Percentiles rank a stretch among this genome's conserved stretches.
Evolutionary conservation across 345 rosid genomes (phyloP).

Genomic region (Eucalyptus paniculata): DNA sequence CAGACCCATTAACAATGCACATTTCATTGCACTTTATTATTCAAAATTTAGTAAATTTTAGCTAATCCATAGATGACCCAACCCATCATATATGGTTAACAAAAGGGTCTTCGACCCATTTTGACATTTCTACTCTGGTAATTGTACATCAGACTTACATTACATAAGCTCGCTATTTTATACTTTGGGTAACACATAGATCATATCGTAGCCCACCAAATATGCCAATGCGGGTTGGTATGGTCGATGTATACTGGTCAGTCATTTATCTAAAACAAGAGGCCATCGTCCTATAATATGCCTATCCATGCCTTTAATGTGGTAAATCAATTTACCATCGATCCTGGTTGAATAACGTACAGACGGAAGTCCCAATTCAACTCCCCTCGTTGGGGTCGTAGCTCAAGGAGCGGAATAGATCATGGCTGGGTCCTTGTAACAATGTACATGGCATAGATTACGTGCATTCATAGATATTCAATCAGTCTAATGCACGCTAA

Average conservation of each 20-base stretch:
- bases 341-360: neutral
- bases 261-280: neutral
- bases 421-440: neutral
- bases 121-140: too few relatives aligned
- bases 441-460: neutral
- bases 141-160: neutral
- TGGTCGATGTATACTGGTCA: neutral
- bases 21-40: too few relatives aligned
- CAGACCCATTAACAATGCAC: too few relatives aligned
- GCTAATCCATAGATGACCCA: too few relatives aligned
- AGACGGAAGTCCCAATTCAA: neutral
- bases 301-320: neutral
- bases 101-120: too few relatives aligned
- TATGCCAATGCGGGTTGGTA: neutral
- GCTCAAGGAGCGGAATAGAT: neutral
- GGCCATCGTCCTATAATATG: neutral
- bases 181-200: neutral
- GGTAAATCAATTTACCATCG: neutral
- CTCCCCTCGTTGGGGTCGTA: neutral
- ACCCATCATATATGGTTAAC: too few relatives aligned
- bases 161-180: neutral
- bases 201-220: neutral
- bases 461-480: neutral
- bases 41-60: too few relatives aligned
- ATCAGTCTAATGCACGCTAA: neutral